Evolutionary conservation across 805 yeast genomes (phyloP).

Genomic region (Starmerella davenportii): DNA sequence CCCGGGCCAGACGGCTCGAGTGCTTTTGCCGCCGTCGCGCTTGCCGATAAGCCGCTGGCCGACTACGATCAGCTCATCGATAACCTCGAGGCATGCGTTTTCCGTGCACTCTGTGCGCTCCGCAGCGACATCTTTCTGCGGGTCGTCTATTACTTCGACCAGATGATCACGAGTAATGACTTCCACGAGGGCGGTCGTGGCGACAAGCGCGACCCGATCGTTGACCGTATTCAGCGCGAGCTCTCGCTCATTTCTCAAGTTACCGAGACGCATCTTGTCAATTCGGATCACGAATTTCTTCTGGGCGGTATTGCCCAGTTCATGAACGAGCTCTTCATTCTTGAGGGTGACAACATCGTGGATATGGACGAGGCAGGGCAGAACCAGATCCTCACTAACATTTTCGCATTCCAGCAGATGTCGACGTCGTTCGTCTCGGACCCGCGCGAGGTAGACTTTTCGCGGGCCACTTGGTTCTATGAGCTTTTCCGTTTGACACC

Average conservation of each 20-base stretch:
- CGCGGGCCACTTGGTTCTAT: slow-evolving; percentile 36
- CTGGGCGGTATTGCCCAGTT: slow-evolving; percentile 34
- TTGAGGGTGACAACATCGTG: slow-evolving; percentile 33
- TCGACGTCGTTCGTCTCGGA: slow-evolving; percentile 37
- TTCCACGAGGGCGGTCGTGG: slow-evolving; percentile 37
- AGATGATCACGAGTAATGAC: slow-evolving; percentile 31
- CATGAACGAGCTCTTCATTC: slow-evolving; percentile 35
- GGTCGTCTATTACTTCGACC: slow-evolving; percentile 34
- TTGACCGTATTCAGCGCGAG: slow-evolving; percentile 35
- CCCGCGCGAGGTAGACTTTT: slow-evolving; percentile 38
- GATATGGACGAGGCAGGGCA: slow-evolving; percentile 42
- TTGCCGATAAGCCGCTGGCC: slow-evolving; percentile 15
- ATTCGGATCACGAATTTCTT: slow-evolving; percentile 21
- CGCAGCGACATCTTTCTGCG: slow-evolving; percentile 41
- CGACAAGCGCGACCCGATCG: slow-evolving; percentile 41
- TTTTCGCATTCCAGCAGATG: slow-evolving; percentile 51
- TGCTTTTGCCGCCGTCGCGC: slow-evolving; percentile 3
- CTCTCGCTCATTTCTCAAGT: slow-evolving; percentile 31
- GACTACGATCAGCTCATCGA: slow-evolving; percentile 19
- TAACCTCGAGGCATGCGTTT: slow-evolving; percentile 16
- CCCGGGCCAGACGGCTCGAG: background rate
- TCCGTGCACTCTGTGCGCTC: slow-evolving; percentile 27
- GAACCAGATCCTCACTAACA: slow-evolving; percentile 39
- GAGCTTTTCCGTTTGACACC: slow-evolving; percentile 22
- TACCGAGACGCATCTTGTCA: slow-evolving; percentile 22